Base-by-base conservation (phyloP, 495 filamentous ascomycete species). In the Talaromyces trachyspermus region DNA sequence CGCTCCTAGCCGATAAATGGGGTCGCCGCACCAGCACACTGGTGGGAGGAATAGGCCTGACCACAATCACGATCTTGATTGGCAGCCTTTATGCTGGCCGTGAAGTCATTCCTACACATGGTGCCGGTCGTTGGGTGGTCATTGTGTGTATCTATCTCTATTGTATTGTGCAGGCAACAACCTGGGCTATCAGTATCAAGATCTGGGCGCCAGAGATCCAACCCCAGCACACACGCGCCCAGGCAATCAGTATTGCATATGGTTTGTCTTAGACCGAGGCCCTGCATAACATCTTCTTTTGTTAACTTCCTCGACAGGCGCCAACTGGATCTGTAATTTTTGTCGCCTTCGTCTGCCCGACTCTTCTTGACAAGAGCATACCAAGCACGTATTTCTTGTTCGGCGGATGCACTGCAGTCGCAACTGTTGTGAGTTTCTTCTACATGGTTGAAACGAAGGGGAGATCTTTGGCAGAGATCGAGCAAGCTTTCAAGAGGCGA, bases 371-470 rank as follows among this genome's bases (percentile, higher is more conserved):
- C 0, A 70, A 69, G 5, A 77, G 70, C 4, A 66, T 65, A 4
- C 81, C 59, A 24, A 78, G 75, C 2, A 71, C 73, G 0, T 84
- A 84, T 53, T 84, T 83, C 44, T 55, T 84, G 5, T 84, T 79
- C 46, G 79, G 76, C 14, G 59, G 66, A 4, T 69, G 63, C 30
- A 60, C 71, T 1, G 41, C 78, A 5, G 48, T 72, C 20, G 78
- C 78, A 0, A 69, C 72, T 0, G 27, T 64, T 10, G 69, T 82
- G 0, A 72, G 76, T 40, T 56, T 62, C 3, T 25, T 71, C 0
- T 78, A 63, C 43, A 84, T 84, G 78, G 77, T 74, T 1, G 80
- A 84, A 57, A 83, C 80, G 0, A 68, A 74, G 38, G 78, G 78
- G 0, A 60, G 62, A 6, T 69, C 69, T 0, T 61, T 85, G 19